phyloP scores from a whole-genome alignment of 129 eudicot genomes.

The Smallanthus sonchifolius region DNA sequence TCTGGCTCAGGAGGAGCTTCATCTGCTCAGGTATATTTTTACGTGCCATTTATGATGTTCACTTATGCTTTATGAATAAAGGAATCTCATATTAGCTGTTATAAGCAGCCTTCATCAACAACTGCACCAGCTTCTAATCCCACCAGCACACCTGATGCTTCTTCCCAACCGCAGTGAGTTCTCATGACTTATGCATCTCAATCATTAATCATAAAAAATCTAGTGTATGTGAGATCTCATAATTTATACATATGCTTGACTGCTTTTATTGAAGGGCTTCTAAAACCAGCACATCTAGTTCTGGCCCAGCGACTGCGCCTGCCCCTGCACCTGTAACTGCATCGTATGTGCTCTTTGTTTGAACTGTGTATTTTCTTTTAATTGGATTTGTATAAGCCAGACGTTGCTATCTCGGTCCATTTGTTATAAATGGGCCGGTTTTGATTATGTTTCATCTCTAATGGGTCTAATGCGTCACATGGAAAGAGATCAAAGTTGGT shows the following conservation, averaged over 20 bases:
- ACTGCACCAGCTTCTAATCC: slow-evolving; percentile 43
- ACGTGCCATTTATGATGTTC: background rate
- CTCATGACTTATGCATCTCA: background rate
- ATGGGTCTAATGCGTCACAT: background rate
- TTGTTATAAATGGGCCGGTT: background rate
- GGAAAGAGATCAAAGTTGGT: background rate
- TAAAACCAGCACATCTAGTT: slow-evolving; percentile 38
- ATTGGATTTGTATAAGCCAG: background rate
- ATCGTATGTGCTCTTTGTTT: slow-evolving; percentile 28
- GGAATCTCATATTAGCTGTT: slow-evolving; percentile 20
- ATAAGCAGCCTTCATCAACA: slow-evolving; percentile 50
- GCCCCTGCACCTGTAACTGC: slow-evolving; percentile 28
- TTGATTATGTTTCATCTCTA: background rate
- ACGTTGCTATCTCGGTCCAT: background rate
- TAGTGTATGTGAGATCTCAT: background rate
- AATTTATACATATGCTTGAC: background rate
- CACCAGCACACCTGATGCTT: slow-evolving; percentile 37
- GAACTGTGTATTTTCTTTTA: background rate
- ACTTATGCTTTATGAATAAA: background rate
- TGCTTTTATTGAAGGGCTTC: slow-evolving; percentile 37
- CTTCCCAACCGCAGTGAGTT: slow-evolving; percentile 52
- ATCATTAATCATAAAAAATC: background rate
- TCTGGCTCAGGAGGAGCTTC: slow-evolving; percentile 53
- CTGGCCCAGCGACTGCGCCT: slow-evolving; percentile 33
- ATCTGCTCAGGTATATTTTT: slow-evolving; percentile 60